A percentile compares a stretch with the other conserved stretches of the same genome.
These are phyloP conservation scores for Pestalotiopsis sp. DNA, from an alignment of 2,329 filamentous ascomycete genomes.

Conservation along the genomic window DNA sequence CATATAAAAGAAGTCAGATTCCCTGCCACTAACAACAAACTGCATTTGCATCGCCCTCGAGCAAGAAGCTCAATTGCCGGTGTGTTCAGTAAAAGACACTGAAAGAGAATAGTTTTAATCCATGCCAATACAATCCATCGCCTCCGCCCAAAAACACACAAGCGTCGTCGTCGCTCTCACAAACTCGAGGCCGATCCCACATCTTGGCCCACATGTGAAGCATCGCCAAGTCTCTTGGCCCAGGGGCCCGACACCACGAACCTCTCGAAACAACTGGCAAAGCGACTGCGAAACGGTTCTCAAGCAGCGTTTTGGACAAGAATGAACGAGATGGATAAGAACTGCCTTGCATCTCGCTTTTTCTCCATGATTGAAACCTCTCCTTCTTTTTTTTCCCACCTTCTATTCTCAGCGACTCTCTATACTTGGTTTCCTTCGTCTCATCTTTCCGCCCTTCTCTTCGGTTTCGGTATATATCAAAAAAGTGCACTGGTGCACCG, in stretches of 20 bases:
- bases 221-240: slow-evolving; percentile 11
- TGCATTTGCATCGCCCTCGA: too few species aligned
- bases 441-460: slow-evolving; percentile 12
- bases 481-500: slow-evolving; percentile 27
- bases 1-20: too few species aligned
- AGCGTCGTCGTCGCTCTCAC: slow-evolving; percentile 2
- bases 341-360: background rate
- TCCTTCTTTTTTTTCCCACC: slow-evolving; percentile 8
- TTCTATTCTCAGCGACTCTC: slow-evolving; percentile 14
- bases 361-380: background rate
- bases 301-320: slow-evolving; percentile 8
- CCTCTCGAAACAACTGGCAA: slow-evolving; percentile 14
- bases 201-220: slow-evolving; percentile 21
- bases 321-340: slow-evolving; percentile 1
- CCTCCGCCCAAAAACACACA: background rate
- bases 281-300: background rate
- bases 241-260: slow-evolving; percentile 7
- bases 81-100: too few species aligned
- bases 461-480: background rate
- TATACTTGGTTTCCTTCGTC: slow-evolving; percentile 15
- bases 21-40: too few species aligned
- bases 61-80: too few species aligned
- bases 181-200: slow-evolving; percentile 22
- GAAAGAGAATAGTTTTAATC: too few species aligned
- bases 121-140: background rate